These are phyloP conservation scores for Magnaporthiopsis poae DNA, from an alignment of 2,329 filamentous ascomycete genomes.

Conservation along the genomic window DNA sequence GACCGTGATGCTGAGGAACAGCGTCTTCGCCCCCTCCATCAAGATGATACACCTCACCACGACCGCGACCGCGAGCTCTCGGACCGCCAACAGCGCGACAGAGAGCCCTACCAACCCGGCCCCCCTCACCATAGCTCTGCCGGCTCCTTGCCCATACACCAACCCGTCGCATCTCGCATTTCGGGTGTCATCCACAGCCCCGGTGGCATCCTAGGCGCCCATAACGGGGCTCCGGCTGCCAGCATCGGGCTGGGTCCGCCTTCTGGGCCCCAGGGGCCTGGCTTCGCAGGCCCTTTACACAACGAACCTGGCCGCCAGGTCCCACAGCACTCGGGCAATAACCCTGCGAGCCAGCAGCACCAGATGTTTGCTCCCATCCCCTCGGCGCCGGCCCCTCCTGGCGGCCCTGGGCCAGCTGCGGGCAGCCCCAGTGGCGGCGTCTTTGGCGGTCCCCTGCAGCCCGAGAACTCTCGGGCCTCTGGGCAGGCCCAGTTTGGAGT, in stretches of 20 bases:
- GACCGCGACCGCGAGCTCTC: slow-evolving; percentile 50
- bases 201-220: slow-evolving; percentile 72
- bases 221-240: slow-evolving; percentile 47
- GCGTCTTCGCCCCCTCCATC: slow-evolving; percentile 32
- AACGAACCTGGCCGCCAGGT: slow-evolving; percentile 40
- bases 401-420: slow-evolving; percentile 46
- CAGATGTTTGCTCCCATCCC: slow-evolving; percentile 49
- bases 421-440: slow-evolving; percentile 48
- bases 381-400: slow-evolving; percentile 39
- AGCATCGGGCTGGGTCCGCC: slow-evolving; percentile 43
- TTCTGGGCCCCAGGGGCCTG: slow-evolving; percentile 34
- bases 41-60: slow-evolving; percentile 29
- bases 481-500: slow-evolving; percentile 51
- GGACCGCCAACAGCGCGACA: slow-evolving; percentile 48
- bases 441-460: slow-evolving; percentile 61
- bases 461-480: slow-evolving; percentile 46
- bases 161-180: slow-evolving; percentile 78
- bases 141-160: slow-evolving; percentile 82
- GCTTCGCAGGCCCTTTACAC: slow-evolving; percentile 47
- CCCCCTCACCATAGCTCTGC: slow-evolving; percentile 78
- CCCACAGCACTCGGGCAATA: slow-evolving; percentile 37
- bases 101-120: slow-evolving; percentile 49
- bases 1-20: slow-evolving; percentile 38
- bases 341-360: slow-evolving; percentile 36
- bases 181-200: slow-evolving; percentile 81